phyloP scores from a whole-genome alignment of 768 basidiomycete species.

The Lepiota venenata region DNA sequence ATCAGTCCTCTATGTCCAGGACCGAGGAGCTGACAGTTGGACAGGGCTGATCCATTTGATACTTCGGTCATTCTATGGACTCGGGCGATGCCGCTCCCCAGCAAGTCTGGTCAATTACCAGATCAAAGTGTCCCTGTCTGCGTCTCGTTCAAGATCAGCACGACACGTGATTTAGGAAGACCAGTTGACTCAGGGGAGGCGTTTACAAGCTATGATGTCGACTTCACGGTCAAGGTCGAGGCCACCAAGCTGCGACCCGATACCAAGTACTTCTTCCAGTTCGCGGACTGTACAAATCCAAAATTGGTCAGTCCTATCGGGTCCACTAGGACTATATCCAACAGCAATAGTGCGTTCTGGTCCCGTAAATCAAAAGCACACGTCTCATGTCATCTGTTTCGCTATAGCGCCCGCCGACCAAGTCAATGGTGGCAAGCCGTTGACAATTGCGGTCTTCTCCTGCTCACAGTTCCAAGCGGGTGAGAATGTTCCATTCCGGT shows the following conservation, averaged over 20 bases:
- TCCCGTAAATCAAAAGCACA: neutral
- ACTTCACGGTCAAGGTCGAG: slow-evolving; percentile 60
- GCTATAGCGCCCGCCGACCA: slow-evolving; percentile 37
- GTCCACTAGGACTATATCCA: slow-evolving; percentile 47
- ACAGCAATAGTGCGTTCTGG: slow-evolving; percentile 35
- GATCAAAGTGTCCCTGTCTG: slow-evolving; percentile 52
- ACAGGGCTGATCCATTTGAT: slow-evolving; percentile 53
- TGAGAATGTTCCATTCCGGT: slow-evolving; percentile 13
- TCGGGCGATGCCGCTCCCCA: slow-evolving; percentile 39
- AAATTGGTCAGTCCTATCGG: slow-evolving; percentile 43
- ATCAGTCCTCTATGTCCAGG: neutral
- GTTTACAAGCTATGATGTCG: slow-evolving; percentile 55
- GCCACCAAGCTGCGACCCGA: slow-evolving; percentile 46
- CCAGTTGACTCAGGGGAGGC: slow-evolving; percentile 43
- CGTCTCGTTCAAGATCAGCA: slow-evolving; percentile 42
- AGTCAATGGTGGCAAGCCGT: slow-evolving; percentile 50
- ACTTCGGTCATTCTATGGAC: slow-evolving; percentile 58
- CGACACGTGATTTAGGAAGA: slow-evolving; percentile 29
- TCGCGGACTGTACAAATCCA: slow-evolving; percentile 50
- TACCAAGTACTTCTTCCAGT: slow-evolving; percentile 53
- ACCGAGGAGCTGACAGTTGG: neutral
- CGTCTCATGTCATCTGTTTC: neutral
- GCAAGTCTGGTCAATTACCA: slow-evolving; percentile 25
- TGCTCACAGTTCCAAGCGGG: slow-evolving; percentile 54
- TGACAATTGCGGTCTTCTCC: slow-evolving; percentile 56